A percentile compares a stretch with the other conserved stretches of the same genome.
These are phyloP conservation scores for Lanzia echinophila DNA, from an alignment of 2,329 filamentous ascomycete species.

Conservation along the genomic window DNA sequence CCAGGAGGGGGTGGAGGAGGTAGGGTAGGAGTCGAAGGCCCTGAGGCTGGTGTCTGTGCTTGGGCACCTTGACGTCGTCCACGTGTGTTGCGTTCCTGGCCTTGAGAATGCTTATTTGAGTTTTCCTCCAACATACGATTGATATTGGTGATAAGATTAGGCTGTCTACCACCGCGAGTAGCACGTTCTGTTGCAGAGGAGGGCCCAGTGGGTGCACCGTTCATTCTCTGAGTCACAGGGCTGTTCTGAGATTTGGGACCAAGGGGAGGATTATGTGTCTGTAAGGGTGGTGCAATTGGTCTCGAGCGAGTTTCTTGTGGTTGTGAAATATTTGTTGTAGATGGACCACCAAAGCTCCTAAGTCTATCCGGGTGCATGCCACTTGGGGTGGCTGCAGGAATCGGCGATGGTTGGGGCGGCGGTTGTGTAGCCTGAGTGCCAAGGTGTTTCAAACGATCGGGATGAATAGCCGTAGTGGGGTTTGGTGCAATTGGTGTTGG, in stretches of 20 bases:
- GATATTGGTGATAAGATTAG: constrained; percentile 53
- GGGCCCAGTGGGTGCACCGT: constrained; percentile 29
- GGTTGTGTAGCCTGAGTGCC: constrained; percentile 28
- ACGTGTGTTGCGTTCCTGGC: constrained; percentile 27
- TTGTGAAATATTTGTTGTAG: constrained; percentile 24
- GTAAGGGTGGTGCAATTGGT: constrained; percentile 26
- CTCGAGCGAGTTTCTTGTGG: constrained; percentile 29
- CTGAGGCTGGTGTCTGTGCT: constrained; percentile 47
- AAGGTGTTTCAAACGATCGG: constrained; percentile 43
- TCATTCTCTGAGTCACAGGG: constrained; percentile 21
- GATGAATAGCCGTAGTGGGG: constrained; percentile 21
- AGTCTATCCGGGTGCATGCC: constrained; percentile 30
- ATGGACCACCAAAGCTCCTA: constrained; percentile 21
- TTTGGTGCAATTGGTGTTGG: constrained; percentile 24
- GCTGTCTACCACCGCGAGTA: constrained; percentile 37
- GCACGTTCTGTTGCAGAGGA: constrained; percentile 28
- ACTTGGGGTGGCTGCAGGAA: constrained; percentile 25
- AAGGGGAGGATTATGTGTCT: constrained; percentile 24
- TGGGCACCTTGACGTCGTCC: constrained; percentile 34
- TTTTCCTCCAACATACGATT: constrained; percentile 33
- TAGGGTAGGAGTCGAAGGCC: constrained; percentile 45
- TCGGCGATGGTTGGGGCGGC: constrained; percentile 31
- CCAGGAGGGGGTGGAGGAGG: constrained; percentile 37
- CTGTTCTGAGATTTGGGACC: constrained; percentile 28
- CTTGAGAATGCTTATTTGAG: constrained; percentile 41